These are phyloP conservation scores for Tremella yokohamensis DNA, from an alignment of 768 basidiomycete species.

Conservation along the genomic window DNA sequence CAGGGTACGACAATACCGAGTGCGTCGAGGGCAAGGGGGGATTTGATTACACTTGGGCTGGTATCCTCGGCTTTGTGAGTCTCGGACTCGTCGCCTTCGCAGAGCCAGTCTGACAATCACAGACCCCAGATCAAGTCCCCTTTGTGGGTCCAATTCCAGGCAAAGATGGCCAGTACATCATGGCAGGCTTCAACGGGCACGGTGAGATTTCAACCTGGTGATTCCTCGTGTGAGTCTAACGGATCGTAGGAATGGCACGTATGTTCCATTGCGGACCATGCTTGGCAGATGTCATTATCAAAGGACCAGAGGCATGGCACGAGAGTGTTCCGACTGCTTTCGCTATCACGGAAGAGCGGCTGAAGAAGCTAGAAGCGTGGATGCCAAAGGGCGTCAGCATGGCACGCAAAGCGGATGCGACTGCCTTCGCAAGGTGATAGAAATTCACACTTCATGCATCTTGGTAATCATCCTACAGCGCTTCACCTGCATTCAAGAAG, in stretches of 20 bases:
- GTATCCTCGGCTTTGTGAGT: slow-evolving; percentile 44
- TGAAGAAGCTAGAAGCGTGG: slow-evolving; percentile 5
- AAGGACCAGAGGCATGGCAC: slow-evolving; percentile 28
- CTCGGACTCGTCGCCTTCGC: neutral
- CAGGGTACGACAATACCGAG: slow-evolving; percentile 1
- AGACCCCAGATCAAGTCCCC: slow-evolving; percentile 41
- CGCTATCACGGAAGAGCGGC: slow-evolving; percentile 26
- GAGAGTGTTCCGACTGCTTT: slow-evolving; percentile 30
- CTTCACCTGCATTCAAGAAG: no score
- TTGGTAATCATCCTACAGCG: no score
- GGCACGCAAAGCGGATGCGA: no score
- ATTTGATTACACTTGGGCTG: slow-evolving; percentile 39
- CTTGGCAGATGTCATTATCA: slow-evolving; percentile 25
- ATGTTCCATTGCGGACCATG: slow-evolving; percentile 43
- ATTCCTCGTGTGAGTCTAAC: no score
- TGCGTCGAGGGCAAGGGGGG: slow-evolving; percentile 3
- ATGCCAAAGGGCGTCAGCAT: no score
- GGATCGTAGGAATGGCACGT: slow-evolving; percentile 29
- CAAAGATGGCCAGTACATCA: slow-evolving; percentile 39
- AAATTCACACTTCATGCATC: no score
- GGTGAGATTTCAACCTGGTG: slow-evolving; percentile 2
- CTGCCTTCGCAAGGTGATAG: no score
- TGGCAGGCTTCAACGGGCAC: slow-evolving; percentile 36
- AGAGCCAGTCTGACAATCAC: neutral
- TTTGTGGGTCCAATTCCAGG: slow-evolving; percentile 35